Conservation (phyloP, 2,329 filamentous ascomycete genomes). For the Cephalotrichum gorgonifer region DNA sequence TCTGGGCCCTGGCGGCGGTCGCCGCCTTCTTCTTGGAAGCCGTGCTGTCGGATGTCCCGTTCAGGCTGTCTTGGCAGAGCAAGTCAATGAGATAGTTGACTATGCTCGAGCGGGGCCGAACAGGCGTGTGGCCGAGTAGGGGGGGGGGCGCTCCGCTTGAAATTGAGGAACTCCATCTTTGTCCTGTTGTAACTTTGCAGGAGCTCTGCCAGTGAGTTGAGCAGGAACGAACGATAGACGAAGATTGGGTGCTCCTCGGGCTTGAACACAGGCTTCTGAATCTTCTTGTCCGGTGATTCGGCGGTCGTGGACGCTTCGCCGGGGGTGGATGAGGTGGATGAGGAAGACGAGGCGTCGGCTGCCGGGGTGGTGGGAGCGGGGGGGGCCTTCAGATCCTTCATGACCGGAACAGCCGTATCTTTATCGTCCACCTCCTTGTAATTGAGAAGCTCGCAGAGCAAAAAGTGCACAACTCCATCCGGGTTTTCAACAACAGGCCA, state of each 20-base stretch:
- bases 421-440: conserved; percentile 88
- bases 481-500: conserved; percentile 81
- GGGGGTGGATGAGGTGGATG: conserved; percentile 17
- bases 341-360: conserved; percentile 1
- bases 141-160: conserved; percentile 87
- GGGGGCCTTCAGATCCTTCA: conserved; percentile 3
- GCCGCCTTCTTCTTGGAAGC: conserved; percentile 73
- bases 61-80: conserved; percentile 49
- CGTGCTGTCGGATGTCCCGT: conserved; percentile 63
- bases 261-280: conserved; percentile 69
- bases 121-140: conserved; percentile 72
- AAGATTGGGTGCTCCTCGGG: conserved; percentile 90
- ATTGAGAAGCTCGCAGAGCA: conserved; percentile 82
- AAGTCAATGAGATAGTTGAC: conserved; percentile 87
- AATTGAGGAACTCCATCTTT: conserved; percentile 99
- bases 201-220: conserved; percentile 85
- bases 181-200: conserved; percentile 85
- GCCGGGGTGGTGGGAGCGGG: background rate
- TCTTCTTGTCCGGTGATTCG: conserved; percentile 51
- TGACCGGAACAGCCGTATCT: conserved; percentile 9
- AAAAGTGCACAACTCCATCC: conserved; percentile 89
- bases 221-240: conserved; percentile 88
- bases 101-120: conserved; percentile 85
- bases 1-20: conserved; percentile 78
- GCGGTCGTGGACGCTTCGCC: conserved; percentile 17